These are phyloP conservation scores for Coffea humblotiana DNA, from an alignment of 305 asterid species.

Conservation along the genomic window DNA sequence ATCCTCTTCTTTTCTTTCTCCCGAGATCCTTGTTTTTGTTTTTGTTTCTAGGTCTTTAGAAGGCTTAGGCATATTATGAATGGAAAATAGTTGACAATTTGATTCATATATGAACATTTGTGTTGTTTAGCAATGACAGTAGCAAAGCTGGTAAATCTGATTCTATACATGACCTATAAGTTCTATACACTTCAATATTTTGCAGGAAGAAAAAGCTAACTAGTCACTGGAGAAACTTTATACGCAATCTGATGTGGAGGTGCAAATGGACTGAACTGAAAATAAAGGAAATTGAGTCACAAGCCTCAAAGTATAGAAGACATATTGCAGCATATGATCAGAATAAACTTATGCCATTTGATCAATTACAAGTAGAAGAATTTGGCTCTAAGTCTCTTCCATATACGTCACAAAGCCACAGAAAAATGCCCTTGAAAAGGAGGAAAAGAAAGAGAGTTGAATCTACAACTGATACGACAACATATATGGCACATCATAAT, in stretches of 20 bases:
- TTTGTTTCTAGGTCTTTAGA: background rate
- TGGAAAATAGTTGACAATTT: background rate
- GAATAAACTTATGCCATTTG: slow-evolving; percentile 40
- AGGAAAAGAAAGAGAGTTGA: slow-evolving; percentile 72
- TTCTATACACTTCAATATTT: slow-evolving; percentile 14
- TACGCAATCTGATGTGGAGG: slow-evolving; percentile 91
- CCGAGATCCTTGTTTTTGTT: background rate
- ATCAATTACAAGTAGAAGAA: slow-evolving; percentile 46
- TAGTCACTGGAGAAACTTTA: slow-evolving; percentile 76
- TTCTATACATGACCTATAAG: background rate
- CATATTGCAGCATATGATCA: slow-evolving; percentile 41
- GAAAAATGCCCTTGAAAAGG: slow-evolving; percentile 59
- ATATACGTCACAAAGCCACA: slow-evolving; percentile 35
- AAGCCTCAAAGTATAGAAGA: slow-evolving; percentile 55
- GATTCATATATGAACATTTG: background rate
- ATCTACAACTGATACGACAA: slow-evolving; percentile 45
- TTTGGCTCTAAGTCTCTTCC: slow-evolving; percentile 63
- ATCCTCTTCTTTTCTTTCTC: background rate
- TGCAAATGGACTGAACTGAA: slow-evolving; percentile 86
- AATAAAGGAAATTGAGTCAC: slow-evolving; percentile 68
- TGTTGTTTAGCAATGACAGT: background rate
- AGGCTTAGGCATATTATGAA: background rate
- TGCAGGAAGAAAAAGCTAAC: slow-evolving; percentile 80
- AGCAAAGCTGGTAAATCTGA: background rate
- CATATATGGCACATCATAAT: slow-evolving; percentile 67